A percentile compares a stretch with the other conserved stretches of the same genome.
Conservation (phyloP, 257 asterid species). For the Cordia subcordata region DNA sequence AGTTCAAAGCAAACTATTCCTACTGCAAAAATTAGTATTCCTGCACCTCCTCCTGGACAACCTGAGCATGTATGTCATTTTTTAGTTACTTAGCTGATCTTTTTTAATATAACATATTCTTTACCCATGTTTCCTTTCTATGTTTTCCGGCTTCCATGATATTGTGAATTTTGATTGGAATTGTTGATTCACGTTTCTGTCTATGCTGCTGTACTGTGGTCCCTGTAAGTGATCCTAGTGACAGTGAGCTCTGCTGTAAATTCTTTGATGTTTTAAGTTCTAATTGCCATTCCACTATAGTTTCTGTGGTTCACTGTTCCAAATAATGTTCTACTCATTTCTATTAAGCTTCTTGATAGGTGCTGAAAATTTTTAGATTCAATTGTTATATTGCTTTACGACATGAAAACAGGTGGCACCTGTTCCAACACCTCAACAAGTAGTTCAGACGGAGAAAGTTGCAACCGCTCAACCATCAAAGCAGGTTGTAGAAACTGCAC, state of each 20-base stretch:
- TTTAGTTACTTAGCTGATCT: neutral
- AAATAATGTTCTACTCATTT: neutral
- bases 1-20: neutral
- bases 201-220: too few relatives aligned
- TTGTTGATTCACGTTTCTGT: too few relatives aligned
- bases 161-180: too few relatives aligned
- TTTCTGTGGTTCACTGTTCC: neutral
- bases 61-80: slow-evolving; percentile 15
- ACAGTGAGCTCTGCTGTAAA: too few relatives aligned
- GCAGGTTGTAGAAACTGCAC: neutral
- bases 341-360: neutral
- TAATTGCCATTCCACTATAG: too few relatives aligned
- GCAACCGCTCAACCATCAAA: slow-evolving; percentile 4
- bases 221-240: too few relatives aligned
- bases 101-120: neutral
- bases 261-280: too few relatives aligned
- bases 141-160: too few relatives aligned
- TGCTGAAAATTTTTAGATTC: neutral
- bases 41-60: slow-evolving; percentile 14
- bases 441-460: neutral
- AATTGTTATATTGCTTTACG: slow-evolving; percentile 1
- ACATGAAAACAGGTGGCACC: slow-evolving; percentile 4
- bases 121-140: too few relatives aligned
- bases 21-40: slow-evolving; percentile 5
- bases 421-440: neutral